A percentile compares a stretch with the other conserved stretches of the same genome.
Evolutionary conservation across 2,329 filamentous ascomycete genomes (phyloP).

Genomic region (Monosporascus sp.): DNA sequence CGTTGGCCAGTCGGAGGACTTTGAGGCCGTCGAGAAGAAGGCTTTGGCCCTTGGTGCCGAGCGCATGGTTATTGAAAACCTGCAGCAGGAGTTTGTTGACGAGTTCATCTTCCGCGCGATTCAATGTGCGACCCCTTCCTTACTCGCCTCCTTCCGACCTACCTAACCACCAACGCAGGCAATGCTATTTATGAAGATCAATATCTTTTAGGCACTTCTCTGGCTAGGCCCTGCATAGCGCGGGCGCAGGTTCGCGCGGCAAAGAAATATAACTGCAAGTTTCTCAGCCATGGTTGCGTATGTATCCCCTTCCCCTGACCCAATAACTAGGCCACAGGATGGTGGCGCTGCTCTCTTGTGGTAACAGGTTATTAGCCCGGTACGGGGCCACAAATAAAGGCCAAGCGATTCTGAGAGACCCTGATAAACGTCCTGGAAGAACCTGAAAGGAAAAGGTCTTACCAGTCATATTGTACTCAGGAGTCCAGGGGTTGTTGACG

Average conservation of each 20-base stretch:
- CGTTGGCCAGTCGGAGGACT: slow-evolving; percentile 74
- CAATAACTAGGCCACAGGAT: no score
- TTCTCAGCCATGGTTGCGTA: slow-evolving; percentile 28
- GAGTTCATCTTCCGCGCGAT: slow-evolving; percentile 77
- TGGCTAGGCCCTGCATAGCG: slow-evolving; percentile 67
- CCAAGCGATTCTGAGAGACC: no score
- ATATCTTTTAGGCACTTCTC: slow-evolving; percentile 47
- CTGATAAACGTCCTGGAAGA: no score
- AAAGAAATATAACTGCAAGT: slow-evolving; percentile 32
- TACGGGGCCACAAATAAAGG: no score
- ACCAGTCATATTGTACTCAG: no score
- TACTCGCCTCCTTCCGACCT: slow-evolving; percentile 23
- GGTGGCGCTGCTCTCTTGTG: no score
- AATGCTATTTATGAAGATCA: slow-evolving; percentile 8
- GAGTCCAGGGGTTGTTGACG: no score
- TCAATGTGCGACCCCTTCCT: slow-evolving; percentile 56
- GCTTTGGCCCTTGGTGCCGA: slow-evolving; percentile 58
- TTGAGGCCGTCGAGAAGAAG: slow-evolving; percentile 66
- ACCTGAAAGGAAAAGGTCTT: no score
- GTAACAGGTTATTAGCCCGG: no score
- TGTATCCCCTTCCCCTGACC: no score
- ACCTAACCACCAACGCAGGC: slow-evolving; percentile 6
- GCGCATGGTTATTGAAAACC: slow-evolving; percentile 58
- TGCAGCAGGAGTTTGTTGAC: slow-evolving; percentile 72
- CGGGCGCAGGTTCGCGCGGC: slow-evolving; percentile 26